phyloP scores from a whole-genome alignment of 2,329 filamentous ascomycete species.

The Cryoendolithus antarcticus region DNA sequence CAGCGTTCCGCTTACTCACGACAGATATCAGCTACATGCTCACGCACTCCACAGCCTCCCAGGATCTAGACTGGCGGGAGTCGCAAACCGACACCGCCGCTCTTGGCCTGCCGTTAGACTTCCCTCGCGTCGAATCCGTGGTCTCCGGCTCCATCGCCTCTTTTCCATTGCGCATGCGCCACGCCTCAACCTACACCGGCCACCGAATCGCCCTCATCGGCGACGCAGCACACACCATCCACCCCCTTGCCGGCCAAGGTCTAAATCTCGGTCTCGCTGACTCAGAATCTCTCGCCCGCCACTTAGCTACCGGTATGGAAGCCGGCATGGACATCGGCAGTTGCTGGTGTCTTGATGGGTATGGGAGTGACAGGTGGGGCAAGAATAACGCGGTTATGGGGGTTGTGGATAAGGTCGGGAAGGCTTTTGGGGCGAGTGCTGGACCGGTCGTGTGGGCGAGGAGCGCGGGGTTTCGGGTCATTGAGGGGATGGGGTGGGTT shows the following conservation, averaged over 20 bases:
- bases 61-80: conserved; percentile 71
- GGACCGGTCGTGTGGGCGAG: conserved; percentile 71
- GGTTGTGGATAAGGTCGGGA: conserved; percentile 81
- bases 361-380: conserved; percentile 68
- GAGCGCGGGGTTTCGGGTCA: conserved; percentile 61
- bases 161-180: conserved; percentile 81
- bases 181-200: conserved; percentile 85
- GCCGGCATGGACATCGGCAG: conserved; percentile 84
- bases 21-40: conserved; percentile 79
- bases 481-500: conserved; percentile 61
- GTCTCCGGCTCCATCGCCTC: conserved; percentile 73
- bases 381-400: conserved; percentile 67
- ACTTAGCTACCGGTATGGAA: conserved; percentile 62
- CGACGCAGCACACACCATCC: conserved; percentile 88
- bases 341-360: conserved; percentile 64
- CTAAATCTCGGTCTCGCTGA: conserved; percentile 89
- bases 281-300: conserved; percentile 62
- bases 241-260: conserved; percentile 88
- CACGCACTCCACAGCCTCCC: conserved; percentile 34
- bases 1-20: conserved; percentile 71
- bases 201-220: conserved; percentile 87
- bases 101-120: conserved; percentile 27
- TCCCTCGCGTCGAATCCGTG: conserved; percentile 51
- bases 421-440: conserved; percentile 70
- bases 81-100: conserved; percentile 48